These are phyloP conservation scores for Naganishia albida DNA, from an alignment of 1,284 basidiomycete species.

Conservation along the genomic window DNA sequence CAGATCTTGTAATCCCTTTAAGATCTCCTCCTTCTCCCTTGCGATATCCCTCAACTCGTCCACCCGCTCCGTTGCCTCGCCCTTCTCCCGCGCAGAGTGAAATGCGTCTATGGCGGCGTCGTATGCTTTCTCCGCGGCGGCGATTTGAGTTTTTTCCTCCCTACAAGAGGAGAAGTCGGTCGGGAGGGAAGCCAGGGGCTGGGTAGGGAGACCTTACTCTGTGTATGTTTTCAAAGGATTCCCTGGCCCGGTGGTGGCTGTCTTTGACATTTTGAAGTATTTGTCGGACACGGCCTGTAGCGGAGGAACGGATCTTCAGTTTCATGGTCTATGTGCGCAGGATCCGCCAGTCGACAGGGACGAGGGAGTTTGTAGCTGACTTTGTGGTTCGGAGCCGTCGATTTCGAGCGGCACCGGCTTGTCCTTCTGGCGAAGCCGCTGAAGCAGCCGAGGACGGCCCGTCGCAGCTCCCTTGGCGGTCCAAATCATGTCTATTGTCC, in stretches of 20 bases:
- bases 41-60: constrained; percentile 24
- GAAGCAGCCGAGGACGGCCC: no score
- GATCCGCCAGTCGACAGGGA: no score
- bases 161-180: background rate
- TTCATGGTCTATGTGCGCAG: no score
- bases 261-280: background rate
- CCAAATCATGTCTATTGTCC: no score
- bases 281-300: no score
- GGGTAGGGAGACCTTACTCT: background rate
- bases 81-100: constrained; percentile 14
- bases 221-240: constrained; percentile 25
- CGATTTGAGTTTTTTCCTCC: constrained; percentile 14
- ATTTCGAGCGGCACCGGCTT: no score
- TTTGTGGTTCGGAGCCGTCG: no score
- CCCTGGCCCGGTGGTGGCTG: constrained; percentile 20
- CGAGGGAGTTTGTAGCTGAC: no score
- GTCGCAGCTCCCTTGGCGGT: no score
- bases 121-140: constrained; percentile 9
- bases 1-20: constrained; percentile 26
- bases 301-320: no score
- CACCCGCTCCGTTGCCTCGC: constrained; percentile 20
- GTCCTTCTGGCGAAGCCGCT: no score
- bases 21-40: constrained; percentile 24
- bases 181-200: background rate
- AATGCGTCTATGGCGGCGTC: constrained; percentile 14